Evolutionary conservation across 331 rosid species (phyloP), one percentile per base, ranked within the genome.

Genomic region (Acacia pycnantha): DNA sequence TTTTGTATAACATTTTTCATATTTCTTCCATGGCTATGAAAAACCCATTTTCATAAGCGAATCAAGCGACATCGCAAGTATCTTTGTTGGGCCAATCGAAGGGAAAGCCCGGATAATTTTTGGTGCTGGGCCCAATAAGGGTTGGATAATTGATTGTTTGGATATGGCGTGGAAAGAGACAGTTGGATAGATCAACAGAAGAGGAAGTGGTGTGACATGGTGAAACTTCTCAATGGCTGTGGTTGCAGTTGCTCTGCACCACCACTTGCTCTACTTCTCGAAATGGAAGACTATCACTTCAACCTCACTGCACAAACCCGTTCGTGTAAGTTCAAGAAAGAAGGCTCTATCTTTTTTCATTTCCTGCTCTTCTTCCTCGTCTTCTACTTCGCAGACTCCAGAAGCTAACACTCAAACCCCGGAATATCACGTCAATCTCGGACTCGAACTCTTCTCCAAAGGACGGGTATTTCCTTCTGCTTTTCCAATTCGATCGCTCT

Each of bases 371-470:
- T 88, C 97, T 61, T 73, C 83, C 33, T 76, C 82, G 4, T 87
- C 89, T 72, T 88, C 94, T 73, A 81, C 92, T 82, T 84, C 99
- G 8, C 92, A 91, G 86, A 83, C 97, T 72, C 92, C 97, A 43
- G 92, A 91, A 83, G 73, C 93, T 59, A 80, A 82, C 61, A 33
- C 85, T 59, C 81, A 91, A 79, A 93, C 97, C 13, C 93, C 98
- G 29, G 98, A 93, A 85, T 90, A 94, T 71, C 90, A 88, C 62
- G 97, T 96, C 85, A 92, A 94, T 86, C 85, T 85, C 82, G 99
- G 99, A 72, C 99, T 96, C 87, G 84, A 92, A 80, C 97, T 93
- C 56, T 96, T 96, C 86, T 91, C 98, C 87, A 93, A 84, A 90
- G 99, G 99, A 78, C 85, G 92, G 97, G 99, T 95, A 82, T 70